Base-by-base conservation (phyloP, 2,329 filamentous ascomycete genomes). In the Nothomitra cinnamomea region DNA sequence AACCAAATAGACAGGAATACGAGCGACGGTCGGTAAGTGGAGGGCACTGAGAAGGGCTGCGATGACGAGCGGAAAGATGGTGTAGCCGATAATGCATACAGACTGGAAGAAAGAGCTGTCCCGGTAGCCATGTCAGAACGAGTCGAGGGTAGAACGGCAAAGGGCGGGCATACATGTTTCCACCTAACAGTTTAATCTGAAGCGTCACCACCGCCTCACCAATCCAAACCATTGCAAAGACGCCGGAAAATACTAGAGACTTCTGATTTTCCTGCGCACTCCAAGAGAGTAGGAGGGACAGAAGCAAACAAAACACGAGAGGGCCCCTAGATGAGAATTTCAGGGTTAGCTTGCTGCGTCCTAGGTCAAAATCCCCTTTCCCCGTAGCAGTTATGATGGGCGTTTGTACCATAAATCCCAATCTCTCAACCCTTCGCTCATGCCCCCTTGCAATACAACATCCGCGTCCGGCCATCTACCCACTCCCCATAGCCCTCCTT, bases 81-180 rank as follows among this genome's bases (percentile, higher is more conserved):
- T 98, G 69, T 98, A 98, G 47, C 92, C 92, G 65, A 98, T 98
- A 62, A 98, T 94, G 68, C 89, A 96, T 60, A 98, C 79, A 55
- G 88, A 94, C 69, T 98, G 92, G 64, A 94, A 92, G 67, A 98
- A 98, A 17, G 92, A 95, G 63, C 90, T 96, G 65, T 52, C 66
- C 69, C 58, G 63, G 56, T 52, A 10, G 35, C 12, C 19, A 10
- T n/a, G 50, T 53, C 19, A 32, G 52, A 17, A 47, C 21, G n/a
- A 25, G 12, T n/a, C 43, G n/a, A 15, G 22, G 13, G 12, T 8
- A 32, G 36, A 43, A 24, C 54, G 47, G 21, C 6, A 52, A 42
- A 36, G 50, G 40, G 51, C 52, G 45, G 50, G 79, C 88, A 69
- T 73, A 96, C 90, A 98, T 95, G 72, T 92, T 95, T 47, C 92